Evolutionary conservation across 2,329 filamentous ascomycete species (phyloP), one percentile per base, ranked within the genome.

Genomic region (Aspergillus bombycis): DNA sequence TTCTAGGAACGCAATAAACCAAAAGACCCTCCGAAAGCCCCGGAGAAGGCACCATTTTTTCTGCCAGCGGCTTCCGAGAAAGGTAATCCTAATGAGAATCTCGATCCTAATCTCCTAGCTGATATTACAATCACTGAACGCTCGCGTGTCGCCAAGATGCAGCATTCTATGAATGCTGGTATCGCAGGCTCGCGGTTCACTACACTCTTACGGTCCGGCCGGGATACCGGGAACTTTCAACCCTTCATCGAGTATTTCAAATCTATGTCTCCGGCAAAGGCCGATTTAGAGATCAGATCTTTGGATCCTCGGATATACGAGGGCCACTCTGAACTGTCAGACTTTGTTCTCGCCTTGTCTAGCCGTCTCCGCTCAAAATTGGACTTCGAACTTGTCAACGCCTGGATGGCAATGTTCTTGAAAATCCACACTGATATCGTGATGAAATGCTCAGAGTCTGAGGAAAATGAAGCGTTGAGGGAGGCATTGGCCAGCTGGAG

Each of bases 331-430:
- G 95, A 98, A 77, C 81, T 96, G 21, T 82, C 89, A 0, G 84
- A 88, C 59, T 99, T 99, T 74, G 89, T 98, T 58, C 78, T 82
- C n/a, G 93, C 93, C 1, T 79, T 99, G 61, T 96, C 92, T 0
- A 84, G 82, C 60, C 85, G 91, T 14, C 81, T 98, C 58, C 79
- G 82, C 50, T 82, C 87, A 57, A 88, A 89, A 67, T 87, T 86
- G 55, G 95, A 98, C 77, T 99, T 96, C 77, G 95, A 99, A 79
- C 84, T 99, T 45, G 91, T 93, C 19, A 94, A 98, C 78, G 93
- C 93, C 0, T 99, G 95, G 94, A 98, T 99, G 93, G 89, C 91
- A 2, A 94, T 98, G 1, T 96, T 98, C 73, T 76, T 99, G 63
- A 87, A 89, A 55, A 81, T 97, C 46, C 94, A 98, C 77, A 85